Percentiles rank a stretch among this genome's conserved stretches.
phyloP scores from a whole-genome alignment of 805 yeast genomes.

The Saccharomycopsis malanga region DNA sequence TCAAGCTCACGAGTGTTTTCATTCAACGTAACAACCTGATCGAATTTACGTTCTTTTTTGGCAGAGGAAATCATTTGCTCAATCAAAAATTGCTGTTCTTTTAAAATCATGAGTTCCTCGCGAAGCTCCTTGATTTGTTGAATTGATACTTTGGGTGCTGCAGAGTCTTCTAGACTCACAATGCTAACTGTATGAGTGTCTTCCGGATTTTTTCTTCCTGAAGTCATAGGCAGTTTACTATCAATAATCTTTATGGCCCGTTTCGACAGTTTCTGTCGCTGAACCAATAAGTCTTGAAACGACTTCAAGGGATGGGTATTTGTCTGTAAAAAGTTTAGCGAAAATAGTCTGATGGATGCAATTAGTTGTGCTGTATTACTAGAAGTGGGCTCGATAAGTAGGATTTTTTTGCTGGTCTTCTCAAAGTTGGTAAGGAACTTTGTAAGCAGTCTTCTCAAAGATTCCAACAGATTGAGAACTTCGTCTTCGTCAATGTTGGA shows the following conservation, averaged over 20 bases:
- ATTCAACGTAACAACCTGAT: constrained; percentile 58
- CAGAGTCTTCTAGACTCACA: background rate
- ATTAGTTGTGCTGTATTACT: constrained; percentile 16
- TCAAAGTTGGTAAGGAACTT: constrained; percentile 14
- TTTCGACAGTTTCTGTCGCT: constrained; percentile 26
- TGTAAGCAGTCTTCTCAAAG: constrained; percentile 1
- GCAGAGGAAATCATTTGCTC: constrained; percentile 55
- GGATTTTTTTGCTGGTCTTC: constrained; percentile 12
- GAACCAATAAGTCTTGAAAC: constrained; percentile 34
- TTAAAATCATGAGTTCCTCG: constrained; percentile 77
- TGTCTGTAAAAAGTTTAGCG: constrained; percentile 9
- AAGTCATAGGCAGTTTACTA: background rate
- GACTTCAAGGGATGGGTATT: constrained; percentile 9
- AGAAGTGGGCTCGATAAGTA: background rate
- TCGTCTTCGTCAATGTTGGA: background rate
- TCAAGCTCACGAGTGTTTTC: constrained; percentile 52
- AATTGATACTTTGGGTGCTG: constrained; percentile 28
- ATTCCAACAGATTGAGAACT: constrained; percentile 14
- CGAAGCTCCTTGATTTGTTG: constrained; percentile 50
- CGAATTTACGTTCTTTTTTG: constrained; percentile 64
- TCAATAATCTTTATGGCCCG: constrained; percentile 20
- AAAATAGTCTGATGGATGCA: constrained; percentile 5
- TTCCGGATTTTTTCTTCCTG: background rate
- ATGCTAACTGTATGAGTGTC: background rate
- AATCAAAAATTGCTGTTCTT: constrained; percentile 75